These are phyloP conservation scores for Peniophora sp. DNA, from an alignment of 1,284 basidiomycete genomes.

Conservation along the genomic window DNA sequence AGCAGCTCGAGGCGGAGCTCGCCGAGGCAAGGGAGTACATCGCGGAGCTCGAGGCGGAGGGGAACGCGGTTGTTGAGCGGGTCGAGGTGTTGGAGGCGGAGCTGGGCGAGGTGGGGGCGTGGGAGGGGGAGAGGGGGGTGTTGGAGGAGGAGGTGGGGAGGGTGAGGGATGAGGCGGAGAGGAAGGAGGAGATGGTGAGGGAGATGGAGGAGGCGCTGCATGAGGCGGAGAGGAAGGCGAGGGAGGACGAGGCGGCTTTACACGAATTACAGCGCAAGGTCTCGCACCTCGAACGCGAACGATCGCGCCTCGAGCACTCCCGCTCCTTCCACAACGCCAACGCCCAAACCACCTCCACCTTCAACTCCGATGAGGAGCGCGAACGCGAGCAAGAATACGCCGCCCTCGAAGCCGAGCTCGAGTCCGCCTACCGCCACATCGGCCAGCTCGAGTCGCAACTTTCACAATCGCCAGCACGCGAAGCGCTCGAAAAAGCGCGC, in stretches of 20 bases:
- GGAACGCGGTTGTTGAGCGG: constrained; percentile 34
- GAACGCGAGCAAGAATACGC: constrained; percentile 41
- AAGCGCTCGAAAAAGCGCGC: constrained; percentile 65
- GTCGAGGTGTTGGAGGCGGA: constrained; percentile 47
- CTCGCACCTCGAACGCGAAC: constrained; percentile 48
- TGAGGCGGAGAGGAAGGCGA: constrained; percentile 59
- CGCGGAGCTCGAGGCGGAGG: constrained; percentile 49
- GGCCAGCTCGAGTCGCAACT: constrained; percentile 63
- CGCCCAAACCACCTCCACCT: constrained; percentile 39
- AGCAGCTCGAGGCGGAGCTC: constrained; percentile 25
- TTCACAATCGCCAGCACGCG: constrained; percentile 66
- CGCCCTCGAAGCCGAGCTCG: constrained; percentile 69
- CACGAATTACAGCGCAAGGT: constrained; percentile 45
- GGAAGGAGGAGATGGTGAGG: constrained; percentile 42
- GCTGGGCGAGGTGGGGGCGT: constrained; percentile 36
- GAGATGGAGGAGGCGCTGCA: constrained; percentile 70
- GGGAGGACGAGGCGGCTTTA: constrained; percentile 48
- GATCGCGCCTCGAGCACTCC: constrained; percentile 26
- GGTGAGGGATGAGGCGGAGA: constrained; percentile 43
- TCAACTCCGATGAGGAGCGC: too few relatives aligned
- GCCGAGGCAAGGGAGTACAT: constrained; percentile 39
- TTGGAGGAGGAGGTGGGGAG: constrained; percentile 25
- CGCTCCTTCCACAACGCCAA: constrained; percentile 14
- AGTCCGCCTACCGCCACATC: constrained; percentile 76
- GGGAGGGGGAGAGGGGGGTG: constrained; percentile 36